Evolutionary conservation across 768 basidiomycete genomes (phyloP).

Genomic region (Pisolithus microcarpus): DNA sequence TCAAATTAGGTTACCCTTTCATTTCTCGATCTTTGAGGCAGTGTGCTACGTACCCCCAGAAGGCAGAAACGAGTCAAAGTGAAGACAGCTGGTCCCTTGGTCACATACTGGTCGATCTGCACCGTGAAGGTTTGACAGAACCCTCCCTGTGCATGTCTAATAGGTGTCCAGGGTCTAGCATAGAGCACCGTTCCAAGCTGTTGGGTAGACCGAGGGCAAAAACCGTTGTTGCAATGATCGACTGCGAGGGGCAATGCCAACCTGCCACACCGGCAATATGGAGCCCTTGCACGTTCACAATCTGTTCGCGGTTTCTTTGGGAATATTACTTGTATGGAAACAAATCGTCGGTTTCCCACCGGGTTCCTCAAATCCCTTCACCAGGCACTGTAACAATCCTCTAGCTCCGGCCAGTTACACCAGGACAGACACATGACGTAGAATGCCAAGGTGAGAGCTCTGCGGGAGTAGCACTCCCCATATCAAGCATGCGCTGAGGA

Average conservation of each 20-base stretch:
- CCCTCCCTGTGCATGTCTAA: neutral
- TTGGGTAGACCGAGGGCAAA: slow-evolving; percentile 3
- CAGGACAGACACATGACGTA: too few species aligned
- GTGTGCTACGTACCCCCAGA: slow-evolving; percentile 7
- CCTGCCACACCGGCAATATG: slow-evolving; percentile 8
- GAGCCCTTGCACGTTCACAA: slow-evolving; percentile 1
- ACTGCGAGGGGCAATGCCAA: slow-evolving; percentile 11
- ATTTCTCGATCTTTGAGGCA: neutral
- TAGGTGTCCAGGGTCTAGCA: slow-evolving; percentile 5
- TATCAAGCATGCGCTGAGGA: too few species aligned
- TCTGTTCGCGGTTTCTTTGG: too few species aligned
- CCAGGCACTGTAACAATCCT: too few species aligned
- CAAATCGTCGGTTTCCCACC: too few species aligned
- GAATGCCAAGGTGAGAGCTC: too few species aligned
- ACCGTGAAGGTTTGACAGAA: slow-evolving; percentile 5
- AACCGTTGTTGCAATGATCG: slow-evolving; percentile 3
- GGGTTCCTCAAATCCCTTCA: too few species aligned
- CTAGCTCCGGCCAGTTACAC: too few species aligned
- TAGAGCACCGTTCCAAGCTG: slow-evolving; percentile 8
- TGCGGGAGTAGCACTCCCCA: too few species aligned
- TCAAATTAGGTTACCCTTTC: neutral
- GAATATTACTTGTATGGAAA: too few species aligned
- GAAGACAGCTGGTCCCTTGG: neutral
- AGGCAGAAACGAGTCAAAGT: neutral
- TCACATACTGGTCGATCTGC: neutral